Conservation (phyloP, 1,284 basidiomycete species). For the Malassezia nana region DNA sequence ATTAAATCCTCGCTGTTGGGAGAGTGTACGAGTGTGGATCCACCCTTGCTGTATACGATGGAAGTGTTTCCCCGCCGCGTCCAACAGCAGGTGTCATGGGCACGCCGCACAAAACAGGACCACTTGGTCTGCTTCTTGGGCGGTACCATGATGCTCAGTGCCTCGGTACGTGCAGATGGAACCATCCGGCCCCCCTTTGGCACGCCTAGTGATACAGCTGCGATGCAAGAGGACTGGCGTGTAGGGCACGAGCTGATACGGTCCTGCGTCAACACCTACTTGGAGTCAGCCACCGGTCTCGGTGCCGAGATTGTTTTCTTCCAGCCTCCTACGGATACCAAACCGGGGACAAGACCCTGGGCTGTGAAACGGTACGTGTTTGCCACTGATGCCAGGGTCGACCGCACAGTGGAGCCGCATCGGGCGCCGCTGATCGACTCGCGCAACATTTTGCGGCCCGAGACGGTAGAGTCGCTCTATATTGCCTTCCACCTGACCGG, state of each 20-base stretch:
- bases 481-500: constrained; percentile 75
- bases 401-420: background rate
- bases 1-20: constrained; percentile 66
- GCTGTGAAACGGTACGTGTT: constrained; percentile 13
- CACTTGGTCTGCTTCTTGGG: constrained; percentile 92
- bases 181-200: constrained; percentile 16
- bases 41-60: constrained; percentile 63
- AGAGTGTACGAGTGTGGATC: constrained; percentile 42
- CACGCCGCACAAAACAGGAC: constrained; percentile 73
- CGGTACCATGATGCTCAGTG: constrained; percentile 79
- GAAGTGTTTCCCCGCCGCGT: constrained; percentile 56
- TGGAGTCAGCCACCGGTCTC: constrained; percentile 62
- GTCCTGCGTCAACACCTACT: constrained; percentile 76
- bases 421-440: constrained; percentile 61
- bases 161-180: constrained; percentile 44
- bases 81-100: constrained; percentile 10
- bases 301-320: constrained; percentile 49
- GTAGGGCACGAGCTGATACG: constrained; percentile 70
- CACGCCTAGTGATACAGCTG: background rate
- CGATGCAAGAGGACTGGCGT: constrained; percentile 58
- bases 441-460: constrained; percentile 76
- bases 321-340: constrained; percentile 18
- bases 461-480: constrained; percentile 88
- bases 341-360: constrained; percentile 56
- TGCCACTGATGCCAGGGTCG: background rate